Evolutionary conservation across 2,329 filamentous ascomycete genomes (phyloP).

Genomic region (Bretziella fagacearum): DNA sequence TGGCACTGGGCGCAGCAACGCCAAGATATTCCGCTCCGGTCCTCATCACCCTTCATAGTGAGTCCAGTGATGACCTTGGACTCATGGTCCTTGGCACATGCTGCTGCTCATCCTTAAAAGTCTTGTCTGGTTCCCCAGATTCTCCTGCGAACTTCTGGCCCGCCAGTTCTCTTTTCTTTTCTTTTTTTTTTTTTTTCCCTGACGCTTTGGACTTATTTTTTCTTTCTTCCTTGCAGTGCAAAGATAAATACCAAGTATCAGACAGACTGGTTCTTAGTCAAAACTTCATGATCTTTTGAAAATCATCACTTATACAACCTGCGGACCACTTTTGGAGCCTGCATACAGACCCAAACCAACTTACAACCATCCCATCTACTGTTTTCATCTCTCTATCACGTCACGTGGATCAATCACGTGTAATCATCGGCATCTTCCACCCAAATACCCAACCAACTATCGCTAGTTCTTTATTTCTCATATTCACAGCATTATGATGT

Average conservation of each 20-base stretch:
- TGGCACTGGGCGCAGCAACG: constrained; percentile 15
- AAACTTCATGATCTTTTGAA: background rate
- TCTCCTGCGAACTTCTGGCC: background rate
- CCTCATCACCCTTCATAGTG: background rate
- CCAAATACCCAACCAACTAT: background rate
- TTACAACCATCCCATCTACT: no score
- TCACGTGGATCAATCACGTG: background rate
- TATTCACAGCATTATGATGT: constrained; percentile 7
- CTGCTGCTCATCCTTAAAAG: constrained; percentile 11
- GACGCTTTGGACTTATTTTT: constrained; percentile 1
- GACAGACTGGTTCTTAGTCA: background rate
- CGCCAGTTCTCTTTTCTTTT: background rate
- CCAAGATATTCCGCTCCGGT: constrained; percentile 15
- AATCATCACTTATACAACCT: background rate
- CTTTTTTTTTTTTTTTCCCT: background rate
- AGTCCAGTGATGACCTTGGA: background rate
- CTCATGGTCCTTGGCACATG: constrained; percentile 13
- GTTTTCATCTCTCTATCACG: background rate
- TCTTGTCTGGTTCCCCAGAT: constrained; percentile 13
- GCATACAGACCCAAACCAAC: no score
- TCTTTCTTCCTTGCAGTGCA: background rate
- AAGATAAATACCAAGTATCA: background rate
- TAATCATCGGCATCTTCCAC: no score
- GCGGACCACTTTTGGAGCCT: no score
- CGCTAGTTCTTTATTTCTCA: background rate